Evolutionary conservation across 768 basidiomycete genomes (phyloP).

Genomic region (Imleria badia): DNA sequence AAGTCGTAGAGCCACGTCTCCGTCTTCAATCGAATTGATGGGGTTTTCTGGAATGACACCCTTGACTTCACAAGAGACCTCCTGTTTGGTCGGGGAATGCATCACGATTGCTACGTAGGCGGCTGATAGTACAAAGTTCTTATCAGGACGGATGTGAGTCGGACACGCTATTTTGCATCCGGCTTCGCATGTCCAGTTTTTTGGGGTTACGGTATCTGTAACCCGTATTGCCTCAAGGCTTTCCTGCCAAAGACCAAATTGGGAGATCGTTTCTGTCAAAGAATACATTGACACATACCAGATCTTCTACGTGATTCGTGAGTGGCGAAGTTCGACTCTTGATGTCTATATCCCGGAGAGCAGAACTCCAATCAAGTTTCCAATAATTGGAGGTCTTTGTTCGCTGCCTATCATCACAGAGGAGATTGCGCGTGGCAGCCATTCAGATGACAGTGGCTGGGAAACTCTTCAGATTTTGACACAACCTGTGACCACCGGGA

Average conservation of each 20-base stretch:
- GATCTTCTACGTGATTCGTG: no score
- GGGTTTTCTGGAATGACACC: background rate
- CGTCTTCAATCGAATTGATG: slow-evolving; percentile 16
- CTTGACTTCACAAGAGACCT: background rate
- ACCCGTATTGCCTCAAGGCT: background rate
- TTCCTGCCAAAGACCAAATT: background rate
- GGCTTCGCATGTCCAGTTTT: background rate
- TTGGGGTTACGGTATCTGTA: background rate
- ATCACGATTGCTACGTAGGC: background rate
- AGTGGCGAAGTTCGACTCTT: no score
- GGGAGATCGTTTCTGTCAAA: background rate
- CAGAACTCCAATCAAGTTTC: no score
- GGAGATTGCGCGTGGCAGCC: no score
- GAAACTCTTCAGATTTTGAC: background rate
- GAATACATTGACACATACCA: background rate
- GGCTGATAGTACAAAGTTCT: background rate
- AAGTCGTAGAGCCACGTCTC: slow-evolving; percentile 31
- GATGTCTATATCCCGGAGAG: no score
- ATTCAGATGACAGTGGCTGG: background rate
- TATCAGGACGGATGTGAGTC: background rate
- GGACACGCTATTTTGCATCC: background rate
- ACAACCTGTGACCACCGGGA: background rate
- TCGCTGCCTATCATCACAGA: no score
- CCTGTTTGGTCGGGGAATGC: background rate
- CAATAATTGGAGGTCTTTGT: no score